These are phyloP conservation scores for Purpureocillium lavendulum DNA, from an alignment of 2,329 filamentous ascomycete species.

Conservation along the genomic window DNA sequence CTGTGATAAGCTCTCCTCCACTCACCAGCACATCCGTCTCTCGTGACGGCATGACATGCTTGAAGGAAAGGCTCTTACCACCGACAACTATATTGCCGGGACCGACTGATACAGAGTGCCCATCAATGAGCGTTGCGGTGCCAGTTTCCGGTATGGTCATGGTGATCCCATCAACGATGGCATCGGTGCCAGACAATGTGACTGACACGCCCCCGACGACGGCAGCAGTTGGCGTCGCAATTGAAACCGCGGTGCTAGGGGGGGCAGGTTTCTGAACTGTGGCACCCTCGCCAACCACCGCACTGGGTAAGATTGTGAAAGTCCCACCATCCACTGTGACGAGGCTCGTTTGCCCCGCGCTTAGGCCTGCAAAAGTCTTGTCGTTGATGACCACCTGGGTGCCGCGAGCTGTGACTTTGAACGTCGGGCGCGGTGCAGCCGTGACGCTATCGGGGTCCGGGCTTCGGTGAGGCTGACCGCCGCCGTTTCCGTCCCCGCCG, in stretches of 20 bases:
- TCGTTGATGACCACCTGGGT: slow-evolving; percentile 38
- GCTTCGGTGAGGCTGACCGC: neutral
- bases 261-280: slow-evolving; percentile 33
- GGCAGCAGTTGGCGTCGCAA: slow-evolving; percentile 26
- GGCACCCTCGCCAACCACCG: slow-evolving; percentile 34
- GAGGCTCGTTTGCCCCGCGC: slow-evolving; percentile 23
- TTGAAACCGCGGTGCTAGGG: slow-evolving; percentile 17
- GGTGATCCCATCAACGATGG: slow-evolving; percentile 31
- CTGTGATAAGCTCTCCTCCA: slow-evolving; percentile 39
- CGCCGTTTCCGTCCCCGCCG: neutral
- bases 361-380: slow-evolving; percentile 31
- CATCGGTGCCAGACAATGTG: slow-evolving; percentile 29
- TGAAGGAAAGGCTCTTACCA: slow-evolving; percentile 27
- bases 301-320: slow-evolving; percentile 40
- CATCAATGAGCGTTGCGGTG: slow-evolving; percentile 24
- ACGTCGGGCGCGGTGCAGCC: slow-evolving; percentile 11
- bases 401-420: slow-evolving; percentile 35
- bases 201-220: slow-evolving; percentile 31
- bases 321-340: slow-evolving; percentile 31
- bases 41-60: slow-evolving; percentile 17
- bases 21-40: slow-evolving; percentile 35
- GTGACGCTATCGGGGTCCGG: slow-evolving; percentile 1
- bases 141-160: slow-evolving; percentile 30
- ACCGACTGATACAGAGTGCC: slow-evolving; percentile 23
- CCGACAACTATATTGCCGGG: slow-evolving; percentile 26